Base-by-base conservation (phyloP, 495 filamentous ascomycete species). In the Hypomontagnella monticulosa region DNA sequence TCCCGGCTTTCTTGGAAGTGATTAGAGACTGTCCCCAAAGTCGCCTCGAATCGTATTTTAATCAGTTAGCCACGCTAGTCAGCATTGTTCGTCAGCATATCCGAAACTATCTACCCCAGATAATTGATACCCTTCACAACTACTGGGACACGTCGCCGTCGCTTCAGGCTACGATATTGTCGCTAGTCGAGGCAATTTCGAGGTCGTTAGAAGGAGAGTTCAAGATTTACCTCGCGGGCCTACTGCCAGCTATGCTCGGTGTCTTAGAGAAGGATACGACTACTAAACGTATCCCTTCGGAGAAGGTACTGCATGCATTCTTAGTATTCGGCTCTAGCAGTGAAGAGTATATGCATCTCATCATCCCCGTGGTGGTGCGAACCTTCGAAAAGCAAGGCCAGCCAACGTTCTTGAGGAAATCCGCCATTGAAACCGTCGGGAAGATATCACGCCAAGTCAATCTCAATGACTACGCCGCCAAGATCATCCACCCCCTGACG, bases 281-380 rank as follows among this genome's bases (percentile, higher is more conserved):
- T 4, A 82, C 83, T 1, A 89, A 89, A 67, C 81, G 91, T 15
- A 84, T 86, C 46, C 89, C 94, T 10, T 93, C 91, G 0, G 92
- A 96, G 74, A 93, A 89, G 67, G 92, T 98, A 14, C 83, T 99
- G 10, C 96, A 98, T 75, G 92, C 93, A 1, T 95, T 99, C 71
- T 80, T 98, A 37, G 89, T 99, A 0, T 97, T 99, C 74, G 95
- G 96, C n/a, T 88, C 93, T 11, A 97, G 93, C 70, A 90, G 89
- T 12, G 95, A 98, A 73, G 94, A 97, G 73, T 97, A 98, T 76
- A 98, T 99, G 95, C 95, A 98, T 75, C 83, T 99, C 27, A 98
- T 99, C 66, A 93, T 99, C 34, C 95, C 95, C 6, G 89, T 93
- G n/a, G 90, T 99, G 60, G 92, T 99, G 14, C 85, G 88, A 12